Conservation (phyloP, 768 basidiomycete genomes). For the Xerocomellus chrysenteron region DNA sequence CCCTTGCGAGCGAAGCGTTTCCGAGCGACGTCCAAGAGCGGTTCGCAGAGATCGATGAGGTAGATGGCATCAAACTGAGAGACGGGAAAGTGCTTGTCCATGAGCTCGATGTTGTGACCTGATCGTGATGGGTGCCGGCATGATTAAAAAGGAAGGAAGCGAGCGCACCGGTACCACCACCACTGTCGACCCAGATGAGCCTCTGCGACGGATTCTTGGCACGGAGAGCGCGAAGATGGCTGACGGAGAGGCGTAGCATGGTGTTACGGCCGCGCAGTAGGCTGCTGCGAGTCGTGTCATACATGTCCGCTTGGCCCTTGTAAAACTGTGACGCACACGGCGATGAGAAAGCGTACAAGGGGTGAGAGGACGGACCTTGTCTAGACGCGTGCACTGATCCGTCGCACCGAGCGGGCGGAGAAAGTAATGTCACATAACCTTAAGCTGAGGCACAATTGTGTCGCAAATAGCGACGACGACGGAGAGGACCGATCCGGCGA, state of each 20-base stretch:
- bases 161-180: constrained; percentile 62
- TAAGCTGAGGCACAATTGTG: constrained; percentile 40
- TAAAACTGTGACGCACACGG: constrained; percentile 54
- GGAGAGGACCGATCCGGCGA: constrained; percentile 22
- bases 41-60: constrained; percentile 70
- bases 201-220: constrained; percentile 40
- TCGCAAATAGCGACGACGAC: constrained; percentile 21
- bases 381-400: constrained; percentile 45
- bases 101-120: constrained; percentile 66
- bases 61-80: constrained; percentile 65
- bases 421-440: constrained; percentile 53
- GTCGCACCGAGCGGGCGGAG: constrained; percentile 39
- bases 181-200: constrained; percentile 77
- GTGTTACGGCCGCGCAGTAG: constrained; percentile 70
- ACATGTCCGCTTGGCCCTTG: constrained; percentile 65
- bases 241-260: constrained; percentile 66
- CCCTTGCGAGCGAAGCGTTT: constrained; percentile 62
- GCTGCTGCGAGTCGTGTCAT: constrained; percentile 62
- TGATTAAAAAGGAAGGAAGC: not conserved
- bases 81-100: constrained; percentile 61
- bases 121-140: not conserved
- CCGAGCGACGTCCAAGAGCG: constrained; percentile 69
- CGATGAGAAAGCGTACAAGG: not conserved
- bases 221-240: constrained; percentile 54
- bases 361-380: constrained; percentile 35